Conservation (phyloP, 305 asterid species). For the Fraxinus ornus region DNA sequence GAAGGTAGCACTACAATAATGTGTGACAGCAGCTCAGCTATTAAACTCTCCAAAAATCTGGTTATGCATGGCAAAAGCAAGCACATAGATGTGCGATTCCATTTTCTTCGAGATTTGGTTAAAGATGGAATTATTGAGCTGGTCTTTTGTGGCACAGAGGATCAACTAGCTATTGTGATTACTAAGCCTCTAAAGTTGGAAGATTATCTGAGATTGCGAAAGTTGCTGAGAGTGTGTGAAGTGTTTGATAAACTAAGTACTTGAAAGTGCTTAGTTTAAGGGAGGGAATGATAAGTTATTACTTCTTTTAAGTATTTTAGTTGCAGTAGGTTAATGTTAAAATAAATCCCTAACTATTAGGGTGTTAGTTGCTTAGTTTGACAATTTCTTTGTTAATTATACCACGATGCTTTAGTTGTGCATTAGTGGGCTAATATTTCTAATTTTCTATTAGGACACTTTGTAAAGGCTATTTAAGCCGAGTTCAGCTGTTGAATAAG, state of each 20-base stretch:
- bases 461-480: background rate
- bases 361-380: background rate
- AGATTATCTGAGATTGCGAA: background rate
- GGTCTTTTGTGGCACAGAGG: background rate
- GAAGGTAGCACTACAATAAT: background rate
- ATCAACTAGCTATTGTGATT: conserved; percentile 7
- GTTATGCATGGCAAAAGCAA: conserved; percentile 1
- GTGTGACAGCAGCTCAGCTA: background rate
- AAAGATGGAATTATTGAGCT: background rate
- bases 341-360: background rate
- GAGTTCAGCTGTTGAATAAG: background rate
- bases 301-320: background rate
- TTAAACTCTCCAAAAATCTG: background rate
- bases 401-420: background rate
- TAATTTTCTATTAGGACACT: background rate
- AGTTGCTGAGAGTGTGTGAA: background rate
- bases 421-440: background rate
- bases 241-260: background rate
- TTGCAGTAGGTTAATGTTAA: background rate
- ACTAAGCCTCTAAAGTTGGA: conserved; percentile 18
- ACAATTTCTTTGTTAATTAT: background rate
- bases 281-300: background rate
- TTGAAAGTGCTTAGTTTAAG: background rate
- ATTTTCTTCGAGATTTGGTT: background rate
- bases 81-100: background rate